Evolutionary conservation across 2,329 filamentous ascomycete genomes (phyloP), one percentile per base, ranked within the genome.

Genomic region (Fusarium agapanthi): DNA sequence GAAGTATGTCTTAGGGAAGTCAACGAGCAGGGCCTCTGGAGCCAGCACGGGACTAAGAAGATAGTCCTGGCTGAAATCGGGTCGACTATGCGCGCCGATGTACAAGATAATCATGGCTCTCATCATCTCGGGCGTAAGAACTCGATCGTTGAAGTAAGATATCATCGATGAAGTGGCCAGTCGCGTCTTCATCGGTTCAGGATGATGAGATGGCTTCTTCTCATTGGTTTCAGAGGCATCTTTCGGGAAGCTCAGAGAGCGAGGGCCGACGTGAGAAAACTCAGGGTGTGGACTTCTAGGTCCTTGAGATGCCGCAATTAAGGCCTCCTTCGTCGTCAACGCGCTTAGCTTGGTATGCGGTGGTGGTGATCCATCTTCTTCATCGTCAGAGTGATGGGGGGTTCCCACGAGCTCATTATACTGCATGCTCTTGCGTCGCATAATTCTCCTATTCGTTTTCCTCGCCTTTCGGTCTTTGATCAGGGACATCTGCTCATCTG

Each of bases 41-140:
- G 96, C 95, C 1, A 98, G 88, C 2, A 98, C 91, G 0, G 96
- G 96, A 0, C 93, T 97, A 6, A 99, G 89, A 0, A 97, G 88
- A 80, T 95, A 98, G 81, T 99, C 95, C 12, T 93, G 94, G 34
- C 90, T 90, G 81, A 99, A 98, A 79, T 98, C 95, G 0, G 96
- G 96, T 2, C 95, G 92, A 80, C 96, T 94, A 79, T 98, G 93
- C 0, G 95, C 95, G 2, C 96, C 96, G 61, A 99, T 93, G 80
- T 99, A 99, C 8, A 99, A 87, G 73, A 99, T 97, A 73, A 99
- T 97, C 95, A 99, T 98, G 71, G 95, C 94, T 37, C 96, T 93
- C 92, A 98, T 98, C 94, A 98, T 97, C 82, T 99, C 96, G 0
- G 96, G 95, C 0, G 94, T 95, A 20, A 99, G 87, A 34, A 99